phyloP scores from a whole-genome alignment of 2,329 filamentous ascomycete genomes.

The Sporothrix pseudoabietina region DNA sequence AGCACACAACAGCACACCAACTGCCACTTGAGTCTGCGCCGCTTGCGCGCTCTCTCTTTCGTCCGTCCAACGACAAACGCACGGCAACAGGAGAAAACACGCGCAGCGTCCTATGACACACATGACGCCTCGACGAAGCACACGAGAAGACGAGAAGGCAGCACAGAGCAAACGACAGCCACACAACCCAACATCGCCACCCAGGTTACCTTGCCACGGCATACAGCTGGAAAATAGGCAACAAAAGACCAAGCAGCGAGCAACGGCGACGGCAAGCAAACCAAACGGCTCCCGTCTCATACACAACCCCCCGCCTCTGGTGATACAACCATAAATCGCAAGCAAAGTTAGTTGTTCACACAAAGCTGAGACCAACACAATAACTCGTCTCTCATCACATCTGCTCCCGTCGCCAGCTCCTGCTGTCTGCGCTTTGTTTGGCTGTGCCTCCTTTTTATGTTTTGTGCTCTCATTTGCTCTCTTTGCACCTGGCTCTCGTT shows the following conservation, averaged over 20 bases:
- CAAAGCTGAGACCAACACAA: constrained; percentile 7
- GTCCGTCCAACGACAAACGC: not conserved
- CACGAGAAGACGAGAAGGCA: not conserved
- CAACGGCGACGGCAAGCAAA: not conserved
- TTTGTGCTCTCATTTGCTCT: not conserved
- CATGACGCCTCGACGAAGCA: not conserved
- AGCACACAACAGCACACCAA: not conserved
- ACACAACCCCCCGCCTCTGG: not conserved
- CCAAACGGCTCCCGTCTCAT: constrained; percentile 1
- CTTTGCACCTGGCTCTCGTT: not conserved
- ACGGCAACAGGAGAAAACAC: constrained; percentile 9
- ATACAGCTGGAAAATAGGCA: constrained; percentile 1
- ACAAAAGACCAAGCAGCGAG: not conserved
- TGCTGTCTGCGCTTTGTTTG: not conserved
- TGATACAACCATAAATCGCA: constrained; percentile 18
- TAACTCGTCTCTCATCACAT: not conserved
- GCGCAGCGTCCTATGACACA: constrained; percentile 14
- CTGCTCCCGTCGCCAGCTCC: not conserved
- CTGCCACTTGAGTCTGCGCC: not conserved
- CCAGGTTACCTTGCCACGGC: constrained; percentile 1
- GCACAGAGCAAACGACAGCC: constrained; percentile 3
- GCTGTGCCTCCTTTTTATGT: not conserved
- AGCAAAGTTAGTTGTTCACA: not conserved
- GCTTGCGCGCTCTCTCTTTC: not conserved
- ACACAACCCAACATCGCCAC: not conserved